Evolutionary conservation across 1,139 yeast genomes (phyloP), one percentile per base, ranked within the genome.

Genomic region (Blastobotrys raffinosifermentans): DNA sequence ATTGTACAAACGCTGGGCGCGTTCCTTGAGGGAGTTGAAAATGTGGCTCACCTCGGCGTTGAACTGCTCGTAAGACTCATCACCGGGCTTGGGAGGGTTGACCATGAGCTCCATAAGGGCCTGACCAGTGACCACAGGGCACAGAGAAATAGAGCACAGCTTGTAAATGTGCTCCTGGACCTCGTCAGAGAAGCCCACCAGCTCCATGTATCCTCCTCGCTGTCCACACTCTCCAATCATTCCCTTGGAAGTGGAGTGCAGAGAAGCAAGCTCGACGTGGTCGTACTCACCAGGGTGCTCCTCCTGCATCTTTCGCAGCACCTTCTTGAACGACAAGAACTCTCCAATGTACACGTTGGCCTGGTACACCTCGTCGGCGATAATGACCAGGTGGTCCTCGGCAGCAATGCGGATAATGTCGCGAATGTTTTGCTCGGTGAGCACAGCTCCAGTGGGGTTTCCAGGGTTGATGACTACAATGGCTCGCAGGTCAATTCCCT

Each of bases 341-440:
- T 74, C 62, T 34, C 66, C 68, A 15, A 85, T 83, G 63, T 82
- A 87, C 13, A 91, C 73, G 57, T 91, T 91, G 53, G 84, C 93
- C 63, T 91, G 98, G 66, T 91, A 91, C 22, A 91, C 98, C 64
- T 91, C 98, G 66, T 93, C 98, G n/a, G 98, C 96, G 51, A 91
- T 82, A 34, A 93, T 71, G 3, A 86, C 91, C 17, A 91, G 61
- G 31, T 94, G 89, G 54, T 85, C 66, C 55, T 80, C 79, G 19
- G 95, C 93, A 30, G 96, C 94, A 42, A 89, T 72, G 33, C 73
- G 71, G 40, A 91, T 68, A 43, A 93, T 73, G 31, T 77, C 80
- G 30, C 69, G 74, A 51, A 91, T 86, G 48, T 80, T 79, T 7
- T 73, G 72, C 37, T 69, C 70, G 3, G 73, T 60, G 41, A 91